Base-by-base conservation (phyloP, 2,329 filamentous ascomycete genomes). In the Ceratocystis huliohia region DNA sequence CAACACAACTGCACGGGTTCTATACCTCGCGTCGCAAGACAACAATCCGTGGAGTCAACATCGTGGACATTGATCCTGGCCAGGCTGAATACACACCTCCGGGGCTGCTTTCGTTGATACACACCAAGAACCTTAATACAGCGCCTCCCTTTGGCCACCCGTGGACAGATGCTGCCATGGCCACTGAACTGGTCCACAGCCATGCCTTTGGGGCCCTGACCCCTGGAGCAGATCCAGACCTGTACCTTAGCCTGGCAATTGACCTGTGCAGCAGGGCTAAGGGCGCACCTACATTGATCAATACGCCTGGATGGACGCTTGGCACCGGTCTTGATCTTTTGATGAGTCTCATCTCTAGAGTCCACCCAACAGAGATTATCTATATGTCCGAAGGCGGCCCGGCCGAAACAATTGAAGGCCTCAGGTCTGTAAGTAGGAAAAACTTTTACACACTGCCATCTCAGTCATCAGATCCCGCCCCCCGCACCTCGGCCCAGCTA, bases 41-140 rank as follows among this genome's bases (percentile, higher is more conserved):
- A 15, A 67, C 56, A 7, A 46, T 65, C 48, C 67, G 69, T 59
- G 71, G 68, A 56, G 77, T 87, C 30, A 80, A 79, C 65, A 77
- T 88, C n/a, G 79, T 94, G 5, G 89, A 94, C 70, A 78, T 93
- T 8, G 89, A 94, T 72, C 87, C 88, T 0, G 87, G 86, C 0
- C 88, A 91, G 71, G 88, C 89, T 2, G 89, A 92, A 72, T 91
- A 88, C 72, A 83, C 82, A 0, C 80, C 86, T 1, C 82, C 86
- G 0, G 88, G 89, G 0, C 84, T 87, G 15, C 72, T 93, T 22
- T 88, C 88, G 1, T 81, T 93, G 3, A 77, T 86, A 15, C 78
- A 82, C 33, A 75, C 91, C 10, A 78, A 76, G 1, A 74, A 79
- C 37, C 83, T 86, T 0, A 85, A 89, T 63, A 76, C 92, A 4